phyloP scores from a whole-genome alignment of 2,329 filamentous ascomycete genomes.

The Trichoderma polysporum region DNA sequence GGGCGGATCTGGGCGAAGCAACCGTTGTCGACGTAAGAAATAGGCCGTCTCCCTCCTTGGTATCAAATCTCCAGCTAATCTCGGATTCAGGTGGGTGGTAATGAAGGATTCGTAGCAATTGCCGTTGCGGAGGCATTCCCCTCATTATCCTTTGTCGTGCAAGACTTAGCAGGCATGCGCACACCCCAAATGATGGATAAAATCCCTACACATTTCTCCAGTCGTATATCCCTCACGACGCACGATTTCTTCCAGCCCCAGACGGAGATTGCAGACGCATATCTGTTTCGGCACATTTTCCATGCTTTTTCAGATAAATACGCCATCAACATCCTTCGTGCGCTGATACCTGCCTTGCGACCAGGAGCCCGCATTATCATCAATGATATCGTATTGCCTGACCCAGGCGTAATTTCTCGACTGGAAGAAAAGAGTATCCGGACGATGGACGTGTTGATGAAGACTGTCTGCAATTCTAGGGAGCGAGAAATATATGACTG shows the following conservation, averaged over 20 bases:
- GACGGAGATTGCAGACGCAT: constrained; percentile 50
- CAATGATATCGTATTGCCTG: constrained; percentile 38
- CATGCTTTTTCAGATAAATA: constrained; percentile 56
- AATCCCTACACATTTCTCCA: constrained; percentile 34
- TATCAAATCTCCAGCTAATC: neutral
- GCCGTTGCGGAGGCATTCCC: constrained; percentile 28
- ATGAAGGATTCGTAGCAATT: constrained; percentile 28
- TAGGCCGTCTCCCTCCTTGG: neutral
- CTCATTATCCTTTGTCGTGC: constrained; percentile 45
- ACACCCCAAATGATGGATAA: constrained; percentile 33
- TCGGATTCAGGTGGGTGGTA: constrained; percentile 29
- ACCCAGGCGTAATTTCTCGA: constrained; percentile 31
- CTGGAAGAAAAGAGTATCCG: constrained; percentile 41
- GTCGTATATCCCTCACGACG: constrained; percentile 39
- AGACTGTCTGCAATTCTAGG: constrained; percentile 46
- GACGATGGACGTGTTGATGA: constrained; percentile 48
- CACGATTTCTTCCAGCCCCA: constrained; percentile 57
- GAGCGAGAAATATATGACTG: constrained; percentile 48
- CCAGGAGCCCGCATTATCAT: constrained; percentile 45
- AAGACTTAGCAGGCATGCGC: constrained; percentile 47
- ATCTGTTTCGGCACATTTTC: constrained; percentile 55
- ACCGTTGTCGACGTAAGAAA: constrained; percentile 31
- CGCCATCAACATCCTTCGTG: constrained; percentile 42
- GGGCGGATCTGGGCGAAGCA: constrained; percentile 27
- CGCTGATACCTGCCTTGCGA: constrained; percentile 50